A percentile compares a stretch with the other conserved stretches of the same genome.
These are phyloP conservation scores for Sporothrix brasiliensis DNA, from an alignment of 2,329 filamentous ascomycete species.

Conservation along the genomic window DNA sequence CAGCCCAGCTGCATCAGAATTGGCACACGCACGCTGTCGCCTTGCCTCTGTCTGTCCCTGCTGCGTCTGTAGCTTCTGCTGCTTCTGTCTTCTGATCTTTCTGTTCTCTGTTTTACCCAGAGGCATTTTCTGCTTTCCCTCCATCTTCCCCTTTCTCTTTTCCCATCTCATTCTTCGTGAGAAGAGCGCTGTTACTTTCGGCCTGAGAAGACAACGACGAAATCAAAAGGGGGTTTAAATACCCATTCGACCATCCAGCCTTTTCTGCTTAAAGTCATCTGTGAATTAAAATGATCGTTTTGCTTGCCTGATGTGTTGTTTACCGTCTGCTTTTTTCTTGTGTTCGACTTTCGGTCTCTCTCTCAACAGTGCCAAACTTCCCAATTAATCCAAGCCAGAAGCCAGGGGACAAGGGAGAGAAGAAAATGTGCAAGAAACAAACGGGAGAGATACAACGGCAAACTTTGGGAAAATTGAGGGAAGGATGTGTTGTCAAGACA, in stretches of 20 bases:
- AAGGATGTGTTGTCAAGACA: neutral
- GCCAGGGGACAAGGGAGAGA: neutral
- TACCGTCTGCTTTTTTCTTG: neutral
- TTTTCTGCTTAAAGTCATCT: slow-evolving; percentile 5
- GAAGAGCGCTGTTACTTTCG: slow-evolving; percentile 9
- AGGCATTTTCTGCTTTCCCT: slow-evolving; percentile 3
- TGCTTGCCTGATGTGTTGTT: slow-evolving; percentile 7
- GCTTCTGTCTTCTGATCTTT: neutral
- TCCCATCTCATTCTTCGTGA: neutral
- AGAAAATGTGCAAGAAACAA: neutral
- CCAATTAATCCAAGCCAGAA: neutral
- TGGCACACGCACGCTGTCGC: neutral
- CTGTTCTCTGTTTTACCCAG: slow-evolving; percentile 16
- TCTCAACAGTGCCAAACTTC: neutral
- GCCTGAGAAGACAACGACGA: neutral
- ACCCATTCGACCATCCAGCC: neutral
- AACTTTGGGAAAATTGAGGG: neutral
- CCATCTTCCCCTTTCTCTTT: neutral
- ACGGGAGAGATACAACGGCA: neutral
- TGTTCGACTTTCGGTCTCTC: neutral
- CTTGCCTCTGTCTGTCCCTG: neutral
- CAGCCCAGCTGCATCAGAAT: slow-evolving; percentile 2
- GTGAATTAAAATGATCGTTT: neutral
- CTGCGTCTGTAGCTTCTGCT: neutral
- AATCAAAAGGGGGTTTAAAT: neutral